Evolutionary conservation across 1,139 yeast species (phyloP).

Genomic region (Debaryomyces nepalensis): DNA sequence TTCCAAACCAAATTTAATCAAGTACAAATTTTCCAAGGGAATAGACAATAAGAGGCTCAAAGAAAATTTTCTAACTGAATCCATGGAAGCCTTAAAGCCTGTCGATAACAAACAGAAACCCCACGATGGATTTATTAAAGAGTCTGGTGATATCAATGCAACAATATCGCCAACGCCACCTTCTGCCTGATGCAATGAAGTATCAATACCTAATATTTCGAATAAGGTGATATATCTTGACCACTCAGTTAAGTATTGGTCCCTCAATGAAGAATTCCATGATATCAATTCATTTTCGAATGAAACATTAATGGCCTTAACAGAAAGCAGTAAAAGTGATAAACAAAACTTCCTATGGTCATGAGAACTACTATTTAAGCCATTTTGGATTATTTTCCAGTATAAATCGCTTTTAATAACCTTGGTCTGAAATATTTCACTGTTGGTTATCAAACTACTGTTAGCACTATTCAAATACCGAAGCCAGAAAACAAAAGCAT

Average conservation of each 20-base stretch:
- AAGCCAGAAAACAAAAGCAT: conserved; percentile 59
- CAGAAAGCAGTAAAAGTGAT: conserved; percentile 65
- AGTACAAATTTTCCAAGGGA: conserved; percentile 51
- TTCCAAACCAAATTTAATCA: conserved; percentile 50
- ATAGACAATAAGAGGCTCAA: conserved; percentile 61
- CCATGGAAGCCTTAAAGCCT: conserved; percentile 80
- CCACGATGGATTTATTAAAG: conserved; percentile 70
- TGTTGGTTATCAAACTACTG: conserved; percentile 21
- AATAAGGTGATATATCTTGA: conserved; percentile 70
- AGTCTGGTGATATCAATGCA: conserved; percentile 53
- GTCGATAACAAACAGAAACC: conserved; percentile 72
- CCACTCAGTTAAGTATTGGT: conserved; percentile 60
- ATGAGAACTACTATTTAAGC: conserved; percentile 60
- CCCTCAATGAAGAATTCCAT: conserved; percentile 46
- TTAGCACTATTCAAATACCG: conserved; percentile 44
- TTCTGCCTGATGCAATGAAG: conserved; percentile 84
- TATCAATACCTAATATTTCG: conserved; percentile 82
- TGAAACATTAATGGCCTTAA: conserved; percentile 48
- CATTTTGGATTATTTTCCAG: conserved; percentile 64
- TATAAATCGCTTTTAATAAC: conserved; percentile 46
- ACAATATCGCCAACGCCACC: conserved; percentile 75
- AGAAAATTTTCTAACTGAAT: conserved; percentile 72
- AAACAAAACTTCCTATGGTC: conserved; percentile 76
- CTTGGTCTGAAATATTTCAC: conserved; percentile 30
- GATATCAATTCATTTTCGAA: conserved; percentile 47